Conservation (phyloP, 805 yeast genomes). For the Candida mattraensis region DNA sequence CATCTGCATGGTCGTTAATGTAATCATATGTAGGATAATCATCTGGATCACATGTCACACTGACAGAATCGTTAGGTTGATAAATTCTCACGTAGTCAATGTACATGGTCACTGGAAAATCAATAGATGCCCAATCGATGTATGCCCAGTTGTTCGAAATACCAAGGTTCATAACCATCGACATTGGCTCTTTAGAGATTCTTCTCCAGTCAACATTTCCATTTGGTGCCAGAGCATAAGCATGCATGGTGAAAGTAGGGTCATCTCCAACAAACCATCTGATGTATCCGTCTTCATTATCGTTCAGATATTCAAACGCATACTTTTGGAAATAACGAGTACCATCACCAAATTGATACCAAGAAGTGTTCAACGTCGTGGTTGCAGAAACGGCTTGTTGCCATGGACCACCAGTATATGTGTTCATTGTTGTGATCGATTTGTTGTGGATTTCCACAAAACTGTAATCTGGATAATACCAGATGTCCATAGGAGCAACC, state of each 20-base stretch:
- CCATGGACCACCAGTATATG: slow-evolving; percentile 88
- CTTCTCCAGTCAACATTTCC: slow-evolving; percentile 87
- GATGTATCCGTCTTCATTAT: slow-evolving; percentile 67
- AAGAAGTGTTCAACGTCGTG: slow-evolving; percentile 71
- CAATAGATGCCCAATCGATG: slow-evolving; percentile 81
- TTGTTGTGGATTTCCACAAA: slow-evolving; percentile 71
- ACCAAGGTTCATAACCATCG: slow-evolving; percentile 84
- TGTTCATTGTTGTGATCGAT: slow-evolving; percentile 75
- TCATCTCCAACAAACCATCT: slow-evolving; percentile 83
- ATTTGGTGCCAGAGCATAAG: slow-evolving; percentile 80
- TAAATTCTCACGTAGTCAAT: slow-evolving; percentile 90
- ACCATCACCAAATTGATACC: slow-evolving; percentile 72
- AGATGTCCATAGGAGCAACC: slow-evolving; percentile 90
- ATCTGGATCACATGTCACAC: slow-evolving; percentile 80
- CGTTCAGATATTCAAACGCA: slow-evolving; percentile 77
- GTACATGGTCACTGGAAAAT: slow-evolving; percentile 75
- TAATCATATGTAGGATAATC: slow-evolving; percentile 86
- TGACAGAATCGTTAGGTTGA: slow-evolving; percentile 67
- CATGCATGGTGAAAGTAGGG: slow-evolving; percentile 72
- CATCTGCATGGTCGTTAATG: slow-evolving; percentile 65
- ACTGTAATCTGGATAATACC: slow-evolving; percentile 90
- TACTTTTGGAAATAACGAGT: slow-evolving; percentile 63
- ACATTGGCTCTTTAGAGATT: slow-evolving; percentile 90
- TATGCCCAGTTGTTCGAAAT: slow-evolving; percentile 90
- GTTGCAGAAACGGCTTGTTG: slow-evolving; percentile 91